Conservation (phyloP, 2,329 filamentous ascomycete genomes). For the Epichloe aotearoae region DNA sequence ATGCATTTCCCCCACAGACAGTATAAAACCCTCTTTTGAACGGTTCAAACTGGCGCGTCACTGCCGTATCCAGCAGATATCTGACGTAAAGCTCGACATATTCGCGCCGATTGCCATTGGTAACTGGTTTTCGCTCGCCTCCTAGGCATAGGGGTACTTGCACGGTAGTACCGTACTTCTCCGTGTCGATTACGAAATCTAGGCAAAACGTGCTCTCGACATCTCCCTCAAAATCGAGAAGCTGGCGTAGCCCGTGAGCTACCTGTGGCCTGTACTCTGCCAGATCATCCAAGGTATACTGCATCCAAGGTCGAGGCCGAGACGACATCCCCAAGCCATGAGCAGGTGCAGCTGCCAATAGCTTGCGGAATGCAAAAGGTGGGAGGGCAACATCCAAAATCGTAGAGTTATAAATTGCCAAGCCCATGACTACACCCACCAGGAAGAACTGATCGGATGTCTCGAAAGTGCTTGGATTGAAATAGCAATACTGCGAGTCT, state of each 20-base stretch:
- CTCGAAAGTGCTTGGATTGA: conserved; percentile 82
- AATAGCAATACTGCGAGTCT: conserved; percentile 83
- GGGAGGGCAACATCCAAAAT: conserved; percentile 82
- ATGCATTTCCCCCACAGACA: conserved; percentile 80
- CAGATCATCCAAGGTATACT: conserved; percentile 67
- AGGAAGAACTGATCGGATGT: conserved; percentile 86
- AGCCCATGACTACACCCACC: conserved; percentile 72
- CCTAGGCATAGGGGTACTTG: conserved; percentile 59
- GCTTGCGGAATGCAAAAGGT: conserved; percentile 78
- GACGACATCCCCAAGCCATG: conserved; percentile 39
- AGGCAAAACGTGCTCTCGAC: conserved; percentile 69
- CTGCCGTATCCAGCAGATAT: conserved; percentile 64
- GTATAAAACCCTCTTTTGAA: conserved; percentile 93
- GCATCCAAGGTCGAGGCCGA: conserved; percentile 49
- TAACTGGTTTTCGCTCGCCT: conserved; percentile 64
- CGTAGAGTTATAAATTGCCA: conserved; percentile 91
- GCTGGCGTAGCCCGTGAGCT: conserved; percentile 59
- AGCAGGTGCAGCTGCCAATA: conserved; percentile 63
- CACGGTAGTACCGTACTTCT: conserved; percentile 58
- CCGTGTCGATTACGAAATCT: conserved; percentile 66
- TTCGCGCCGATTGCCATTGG: conserved; percentile 70
- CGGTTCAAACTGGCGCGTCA: conserved; percentile 75
- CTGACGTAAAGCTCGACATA: conserved; percentile 78
- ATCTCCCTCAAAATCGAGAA: conserved; percentile 74
- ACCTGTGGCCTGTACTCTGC: conserved; percentile 68